phyloP scores from a whole-genome alignment of 2,329 filamentous ascomycete species.

The Tolypocladium ovalisporum region DNA sequence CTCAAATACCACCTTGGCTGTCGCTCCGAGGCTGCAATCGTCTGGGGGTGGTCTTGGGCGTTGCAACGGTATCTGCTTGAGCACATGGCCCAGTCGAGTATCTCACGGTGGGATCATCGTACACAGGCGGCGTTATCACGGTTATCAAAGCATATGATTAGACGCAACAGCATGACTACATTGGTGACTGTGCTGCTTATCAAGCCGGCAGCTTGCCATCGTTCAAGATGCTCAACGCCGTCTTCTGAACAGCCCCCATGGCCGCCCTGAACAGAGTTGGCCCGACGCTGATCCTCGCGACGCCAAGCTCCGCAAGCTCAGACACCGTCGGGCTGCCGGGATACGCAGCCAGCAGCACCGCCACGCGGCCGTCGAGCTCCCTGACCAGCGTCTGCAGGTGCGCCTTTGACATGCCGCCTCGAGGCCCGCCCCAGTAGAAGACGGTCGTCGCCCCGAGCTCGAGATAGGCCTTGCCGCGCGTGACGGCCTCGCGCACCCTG shows the following conservation, averaged over 20 bases:
- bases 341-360: constrained; percentile 30
- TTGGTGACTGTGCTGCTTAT: not conserved
- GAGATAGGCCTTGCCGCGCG: constrained; percentile 44
- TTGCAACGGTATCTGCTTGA: not conserved
- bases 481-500: constrained; percentile 35
- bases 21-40: too few species aligned
- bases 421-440: constrained; percentile 47
- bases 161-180: not conserved
- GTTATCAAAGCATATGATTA: too few species aligned
- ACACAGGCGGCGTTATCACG: too few species aligned
- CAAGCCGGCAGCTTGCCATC: constrained; percentile 8
- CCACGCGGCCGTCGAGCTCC: constrained; percentile 37
- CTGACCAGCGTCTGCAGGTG: constrained; percentile 36
- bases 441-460: constrained; percentile 46
- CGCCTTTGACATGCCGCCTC: constrained; percentile 27
- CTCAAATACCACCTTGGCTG: not conserved
- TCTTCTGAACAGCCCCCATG: constrained; percentile 24
- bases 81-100: not conserved
- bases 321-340: constrained; percentile 28
- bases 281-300: constrained; percentile 45
- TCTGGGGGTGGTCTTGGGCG: not conserved
- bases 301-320: constrained; percentile 36
- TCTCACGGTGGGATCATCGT: not conserved
- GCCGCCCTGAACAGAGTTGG: constrained; percentile 32
- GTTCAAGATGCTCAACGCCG: constrained; percentile 18